These are phyloP conservation scores for Aspergillus luchuensis DNA, from an alignment of 2,329 filamentous ascomycete genomes.

Conservation along the genomic window DNA sequence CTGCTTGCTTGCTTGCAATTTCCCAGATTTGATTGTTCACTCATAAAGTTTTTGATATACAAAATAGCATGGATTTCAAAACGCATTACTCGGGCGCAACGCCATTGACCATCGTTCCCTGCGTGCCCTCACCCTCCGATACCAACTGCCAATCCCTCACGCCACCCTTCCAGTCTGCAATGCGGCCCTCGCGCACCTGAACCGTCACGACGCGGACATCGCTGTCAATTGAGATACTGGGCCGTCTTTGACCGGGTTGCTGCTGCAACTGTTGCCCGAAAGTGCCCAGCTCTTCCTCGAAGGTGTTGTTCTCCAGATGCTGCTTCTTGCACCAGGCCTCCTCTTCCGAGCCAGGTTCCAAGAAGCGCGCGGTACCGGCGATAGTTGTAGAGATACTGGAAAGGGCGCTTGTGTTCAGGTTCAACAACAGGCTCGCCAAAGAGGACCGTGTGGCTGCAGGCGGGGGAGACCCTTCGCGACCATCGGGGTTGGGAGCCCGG, in stretches of 20 bases:
- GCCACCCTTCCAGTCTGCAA: constrained; percentile 93
- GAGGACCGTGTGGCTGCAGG: constrained; percentile 67
- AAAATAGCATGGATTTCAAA: neutral
- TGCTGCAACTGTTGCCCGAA: constrained; percentile 42
- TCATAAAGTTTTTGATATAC: neutral
- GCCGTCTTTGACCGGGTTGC: constrained; percentile 32
- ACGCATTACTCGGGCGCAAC: constrained; percentile 4
- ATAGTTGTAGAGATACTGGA: constrained; percentile 91
- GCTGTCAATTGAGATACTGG: constrained; percentile 68
- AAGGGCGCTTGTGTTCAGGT: constrained; percentile 86
- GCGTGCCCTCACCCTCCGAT: constrained; percentile 31
- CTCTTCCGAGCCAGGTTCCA: constrained; percentile 73
- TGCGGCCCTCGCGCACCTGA: constrained; percentile 78
- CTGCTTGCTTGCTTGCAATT: neutral
- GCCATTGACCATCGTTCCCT: constrained; percentile 34
- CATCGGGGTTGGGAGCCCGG: constrained; percentile 56
- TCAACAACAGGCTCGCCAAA: constrained; percentile 79
- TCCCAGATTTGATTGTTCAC: neutral
- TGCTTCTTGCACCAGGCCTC: constrained; percentile 79
- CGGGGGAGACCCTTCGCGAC: constrained; percentile 62
- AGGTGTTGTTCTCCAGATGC: constrained; percentile 92
- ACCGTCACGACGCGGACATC: constrained; percentile 88
- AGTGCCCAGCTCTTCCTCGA: constrained; percentile 58
- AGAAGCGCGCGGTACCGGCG: constrained; percentile 78
- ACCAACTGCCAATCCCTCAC: constrained; percentile 73